These are phyloP conservation scores for Fusarium coicis DNA, from an alignment of 2,329 filamentous ascomycete genomes.

Conservation along the genomic window DNA sequence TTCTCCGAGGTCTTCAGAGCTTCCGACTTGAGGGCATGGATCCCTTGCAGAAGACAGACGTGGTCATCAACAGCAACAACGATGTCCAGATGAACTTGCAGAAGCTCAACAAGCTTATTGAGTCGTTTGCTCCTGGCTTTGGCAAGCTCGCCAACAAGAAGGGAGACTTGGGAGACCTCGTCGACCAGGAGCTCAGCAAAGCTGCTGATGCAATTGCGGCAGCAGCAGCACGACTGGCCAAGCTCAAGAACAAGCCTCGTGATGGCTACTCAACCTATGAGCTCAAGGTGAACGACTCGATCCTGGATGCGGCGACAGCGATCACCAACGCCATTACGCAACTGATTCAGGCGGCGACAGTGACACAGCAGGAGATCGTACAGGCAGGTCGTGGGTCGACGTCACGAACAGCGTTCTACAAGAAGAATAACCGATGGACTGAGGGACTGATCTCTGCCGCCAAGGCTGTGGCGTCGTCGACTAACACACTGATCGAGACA, in stretches of 20 bases:
- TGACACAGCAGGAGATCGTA: constrained; percentile 95
- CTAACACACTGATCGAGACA: constrained; percentile 97
- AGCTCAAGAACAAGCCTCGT: constrained; percentile 94
- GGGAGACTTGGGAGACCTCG: constrained; percentile 91
- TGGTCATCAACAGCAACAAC: constrained; percentile 97
- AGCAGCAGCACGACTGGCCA: constrained; percentile 87
- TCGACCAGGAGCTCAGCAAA: constrained; percentile 91
- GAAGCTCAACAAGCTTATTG: constrained; percentile 91
- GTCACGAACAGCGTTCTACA: constrained; percentile 95
- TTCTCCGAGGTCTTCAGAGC: constrained; percentile 94
- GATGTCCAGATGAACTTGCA: constrained; percentile 96
- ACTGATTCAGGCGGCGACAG: constrained; percentile 93
- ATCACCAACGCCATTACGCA: constrained; percentile 94
- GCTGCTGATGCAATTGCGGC: constrained; percentile 96
- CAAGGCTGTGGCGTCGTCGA: constrained; percentile 93
- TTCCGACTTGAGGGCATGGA: constrained; percentile 94
- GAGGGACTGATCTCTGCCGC: constrained; percentile 97
- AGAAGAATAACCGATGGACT: constrained; percentile 99
- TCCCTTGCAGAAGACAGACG: constrained; percentile 91
- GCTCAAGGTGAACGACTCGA: constrained; percentile 93
- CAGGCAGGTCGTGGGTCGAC: constrained; percentile 89
- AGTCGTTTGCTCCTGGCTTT: constrained; percentile 89
- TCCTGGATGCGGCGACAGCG: constrained; percentile 90
- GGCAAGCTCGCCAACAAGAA: constrained; percentile 80
- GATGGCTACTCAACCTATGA: constrained; percentile 97